Conservation (phyloP, 2,329 filamentous ascomycete genomes). For the Calonectria multiphialidica region DNA sequence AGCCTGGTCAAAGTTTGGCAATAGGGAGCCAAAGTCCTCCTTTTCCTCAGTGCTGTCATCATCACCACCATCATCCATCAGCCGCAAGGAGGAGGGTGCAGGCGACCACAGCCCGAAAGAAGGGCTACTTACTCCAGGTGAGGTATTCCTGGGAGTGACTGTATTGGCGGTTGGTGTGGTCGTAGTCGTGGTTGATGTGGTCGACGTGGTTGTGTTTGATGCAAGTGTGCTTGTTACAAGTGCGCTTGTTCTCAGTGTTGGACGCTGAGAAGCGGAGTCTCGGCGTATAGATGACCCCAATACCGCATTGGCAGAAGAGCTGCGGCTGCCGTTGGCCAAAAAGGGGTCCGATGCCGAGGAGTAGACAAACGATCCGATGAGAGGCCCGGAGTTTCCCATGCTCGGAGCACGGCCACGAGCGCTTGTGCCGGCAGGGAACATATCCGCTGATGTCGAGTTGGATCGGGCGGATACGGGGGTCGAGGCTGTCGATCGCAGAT, state of each 20-base stretch:
- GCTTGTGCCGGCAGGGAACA: constrained; percentile 29
- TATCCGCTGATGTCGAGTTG: constrained; percentile 45
- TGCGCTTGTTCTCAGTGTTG: constrained; percentile 32
- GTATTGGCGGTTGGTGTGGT: constrained; percentile 30
- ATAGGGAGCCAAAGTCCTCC: constrained; percentile 63
- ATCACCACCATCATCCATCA: constrained; percentile 60
- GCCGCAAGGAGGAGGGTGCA: constrained; percentile 55
- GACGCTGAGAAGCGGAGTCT: constrained; percentile 46
- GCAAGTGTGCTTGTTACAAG: constrained; percentile 31
- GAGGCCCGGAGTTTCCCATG: constrained; percentile 39
- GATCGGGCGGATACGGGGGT: constrained; percentile 51
- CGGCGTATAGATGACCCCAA: constrained; percentile 44
- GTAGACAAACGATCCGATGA: constrained; percentile 54
- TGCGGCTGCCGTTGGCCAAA: constrained; percentile 55
- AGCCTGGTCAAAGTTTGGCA: constrained; percentile 64
- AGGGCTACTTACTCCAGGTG: constrained; percentile 32
- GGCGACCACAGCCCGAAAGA: constrained; percentile 50
- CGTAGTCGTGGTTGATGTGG: background rate
- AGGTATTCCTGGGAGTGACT: constrained; percentile 35
- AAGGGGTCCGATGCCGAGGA: constrained; percentile 54
- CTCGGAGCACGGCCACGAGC: constrained; percentile 42
- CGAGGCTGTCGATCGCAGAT: constrained; percentile 65
- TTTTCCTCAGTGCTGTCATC: constrained; percentile 49
- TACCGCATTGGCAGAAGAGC: constrained; percentile 58
- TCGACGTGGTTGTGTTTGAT: background rate